These are phyloP conservation scores for Diplotaxis tenuifolia DNA, from an alignment of 345 rosid genomes.

Conservation along the genomic window DNA sequence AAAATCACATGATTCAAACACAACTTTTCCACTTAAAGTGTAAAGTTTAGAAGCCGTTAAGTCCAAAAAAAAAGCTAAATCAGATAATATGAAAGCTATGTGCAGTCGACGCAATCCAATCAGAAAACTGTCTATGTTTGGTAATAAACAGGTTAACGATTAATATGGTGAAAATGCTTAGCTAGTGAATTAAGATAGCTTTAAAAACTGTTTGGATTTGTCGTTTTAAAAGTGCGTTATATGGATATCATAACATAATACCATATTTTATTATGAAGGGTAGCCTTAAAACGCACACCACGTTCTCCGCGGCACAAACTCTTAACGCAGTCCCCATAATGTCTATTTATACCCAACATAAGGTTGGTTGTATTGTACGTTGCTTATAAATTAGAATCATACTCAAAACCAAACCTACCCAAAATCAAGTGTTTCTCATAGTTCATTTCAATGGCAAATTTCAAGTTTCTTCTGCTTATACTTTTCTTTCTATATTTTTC, in stretches of 20 bases:
- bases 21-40: not conserved
- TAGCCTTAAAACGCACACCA: slow-evolving; percentile 9
- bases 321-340: not conserved
- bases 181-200: not conserved
- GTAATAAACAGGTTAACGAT: not conserved
- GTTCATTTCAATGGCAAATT: slow-evolving; percentile 25
- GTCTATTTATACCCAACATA: not conserved
- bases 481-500: slow-evolving; percentile 12
- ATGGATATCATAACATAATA: too few species aligned
- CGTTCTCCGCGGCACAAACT: slow-evolving; percentile 12
- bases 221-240: too few species aligned
- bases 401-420: slow-evolving; percentile 29
- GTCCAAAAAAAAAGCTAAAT: not conserved
- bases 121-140: not conserved
- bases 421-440: slow-evolving; percentile 17
- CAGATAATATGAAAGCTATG: not conserved
- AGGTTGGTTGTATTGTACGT: slow-evolving; percentile 14
- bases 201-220: not conserved
- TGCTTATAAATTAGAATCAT: slow-evolving; percentile 30
- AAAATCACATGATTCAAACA: slow-evolving; percentile 18
- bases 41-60: not conserved
- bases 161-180: not conserved
- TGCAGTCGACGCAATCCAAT: not conserved
- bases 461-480: slow-evolving; percentile 26
- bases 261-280: too few species aligned